Evolutionary conservation across 2,329 filamentous ascomycete genomes (phyloP).

Genomic region (Elsinoe ampelina): DNA sequence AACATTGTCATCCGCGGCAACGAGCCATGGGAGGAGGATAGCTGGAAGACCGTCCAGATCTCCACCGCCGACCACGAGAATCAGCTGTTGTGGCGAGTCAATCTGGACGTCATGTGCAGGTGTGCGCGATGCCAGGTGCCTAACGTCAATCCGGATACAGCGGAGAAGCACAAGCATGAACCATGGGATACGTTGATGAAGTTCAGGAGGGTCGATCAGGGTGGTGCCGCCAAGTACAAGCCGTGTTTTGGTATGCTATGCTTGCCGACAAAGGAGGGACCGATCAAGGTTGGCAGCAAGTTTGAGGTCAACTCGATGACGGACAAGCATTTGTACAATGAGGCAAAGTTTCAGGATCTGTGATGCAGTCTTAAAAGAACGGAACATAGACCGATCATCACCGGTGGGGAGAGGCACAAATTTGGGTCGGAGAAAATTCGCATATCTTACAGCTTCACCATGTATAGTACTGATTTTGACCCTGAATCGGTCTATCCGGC

Average conservation of each 20-base stretch:
- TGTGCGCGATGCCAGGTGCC: conserved; percentile 55
- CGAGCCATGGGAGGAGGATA: conserved; percentile 53
- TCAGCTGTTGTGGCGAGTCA: conserved; percentile 31
- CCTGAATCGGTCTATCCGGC: conserved; percentile 73
- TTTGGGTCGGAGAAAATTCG: background rate
- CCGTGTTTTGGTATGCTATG: conserved; percentile 60
- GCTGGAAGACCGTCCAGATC: conserved; percentile 51
- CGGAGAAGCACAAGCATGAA: conserved; percentile 47
- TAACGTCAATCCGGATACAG: conserved; percentile 56
- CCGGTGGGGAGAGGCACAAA: no score
- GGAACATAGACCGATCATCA: no score
- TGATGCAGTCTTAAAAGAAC: conserved; percentile 12
- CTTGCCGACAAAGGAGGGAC: conserved; percentile 47
- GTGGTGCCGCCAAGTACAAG: conserved; percentile 52
- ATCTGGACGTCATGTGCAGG: conserved; percentile 49
- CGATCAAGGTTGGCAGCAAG: conserved; percentile 48
- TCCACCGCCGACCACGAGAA: conserved; percentile 25
- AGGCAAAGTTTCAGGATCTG: conserved; percentile 26
- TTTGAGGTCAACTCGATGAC: conserved; percentile 51
- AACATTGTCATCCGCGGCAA: conserved; percentile 52
- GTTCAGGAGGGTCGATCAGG: conserved; percentile 51
- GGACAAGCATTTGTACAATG: conserved; percentile 45
- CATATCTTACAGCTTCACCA: conserved; percentile 52
- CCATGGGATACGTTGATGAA: conserved; percentile 55
- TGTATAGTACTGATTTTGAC: conserved; percentile 80